Evolutionary conservation across 768 basidiomycete species (phyloP).

Genomic region (Russula sp.): DNA sequence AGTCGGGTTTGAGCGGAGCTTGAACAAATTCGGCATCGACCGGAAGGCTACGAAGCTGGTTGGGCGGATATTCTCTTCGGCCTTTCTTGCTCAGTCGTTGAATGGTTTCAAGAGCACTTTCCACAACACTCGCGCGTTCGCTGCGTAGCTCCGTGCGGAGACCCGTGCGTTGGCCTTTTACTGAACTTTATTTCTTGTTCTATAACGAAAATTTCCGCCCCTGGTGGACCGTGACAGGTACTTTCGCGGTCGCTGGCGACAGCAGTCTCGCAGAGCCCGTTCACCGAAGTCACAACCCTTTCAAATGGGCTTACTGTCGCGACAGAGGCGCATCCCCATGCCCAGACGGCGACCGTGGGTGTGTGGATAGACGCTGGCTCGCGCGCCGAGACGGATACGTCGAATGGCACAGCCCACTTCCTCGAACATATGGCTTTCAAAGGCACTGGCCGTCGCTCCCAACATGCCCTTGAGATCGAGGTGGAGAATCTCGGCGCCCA

Average conservation of each 20-base stretch:
- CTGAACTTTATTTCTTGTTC: neutral
- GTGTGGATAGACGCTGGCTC: conserved; percentile 99
- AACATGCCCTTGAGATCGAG: conserved; percentile 90
- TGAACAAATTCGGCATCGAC: conserved; percentile 6
- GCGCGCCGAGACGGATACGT: conserved; percentile 92
- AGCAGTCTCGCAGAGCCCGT: conserved; percentile 60
- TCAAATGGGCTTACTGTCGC: conserved; percentile 94
- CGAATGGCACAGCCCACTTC: conserved; percentile 97
- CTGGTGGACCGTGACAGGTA: conserved; percentile 38
- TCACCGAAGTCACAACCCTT: conserved; percentile 89
- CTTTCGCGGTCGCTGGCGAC: conserved; percentile 73
- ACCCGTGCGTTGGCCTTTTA: conserved; percentile 9
- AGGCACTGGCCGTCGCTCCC: conserved; percentile 84
- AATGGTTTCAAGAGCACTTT: conserved; percentile 42
- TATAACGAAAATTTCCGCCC: neutral
- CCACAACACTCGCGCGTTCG: conserved; percentile 26
- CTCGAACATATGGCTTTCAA: conserved; percentile 99
- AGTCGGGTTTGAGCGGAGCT: neutral
- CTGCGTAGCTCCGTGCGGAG: conserved; percentile 23
- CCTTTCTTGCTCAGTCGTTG: conserved; percentile 34
- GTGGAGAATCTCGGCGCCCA: conserved; percentile 98
- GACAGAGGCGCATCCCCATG: conserved; percentile 84
- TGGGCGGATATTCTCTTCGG: conserved; percentile 32
- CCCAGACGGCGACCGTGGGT: conserved; percentile 97
- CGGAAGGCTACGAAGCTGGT: conserved; percentile 6